Conservation (phyloP, 805 yeast genomes). For the Brettanomyces nanus region DNA sequence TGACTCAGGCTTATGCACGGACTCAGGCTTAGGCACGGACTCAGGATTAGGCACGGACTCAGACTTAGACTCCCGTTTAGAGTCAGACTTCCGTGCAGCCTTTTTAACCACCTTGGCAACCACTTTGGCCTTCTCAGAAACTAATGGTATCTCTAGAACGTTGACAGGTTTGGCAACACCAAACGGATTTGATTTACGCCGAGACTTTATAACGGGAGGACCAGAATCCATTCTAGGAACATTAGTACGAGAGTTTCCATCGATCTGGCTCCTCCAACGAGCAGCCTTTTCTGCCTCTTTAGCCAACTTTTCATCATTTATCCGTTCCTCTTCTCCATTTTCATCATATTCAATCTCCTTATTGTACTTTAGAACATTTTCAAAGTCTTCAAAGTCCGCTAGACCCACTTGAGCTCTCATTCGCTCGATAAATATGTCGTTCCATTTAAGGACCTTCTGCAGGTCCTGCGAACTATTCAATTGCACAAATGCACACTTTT, state of each 20-base stretch:
- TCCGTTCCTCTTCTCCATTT: conserved; percentile 2
- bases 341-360: conserved; percentile 21
- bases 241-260: background rate
- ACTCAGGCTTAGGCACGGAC: background rate
- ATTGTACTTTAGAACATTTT: conserved; percentile 25
- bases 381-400: conserved; percentile 33
- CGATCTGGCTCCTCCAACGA: background rate
- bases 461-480: conserved; percentile 42
- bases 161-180: conserved; percentile 70
- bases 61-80: background rate
- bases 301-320: conserved; percentile 3
- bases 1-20: background rate
- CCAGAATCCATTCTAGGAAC: conserved; percentile 34
- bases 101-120: conserved; percentile 4
- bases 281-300: background rate
- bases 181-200: conserved; percentile 54
- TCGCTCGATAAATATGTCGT: conserved; percentile 38
- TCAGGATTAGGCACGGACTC: background rate
- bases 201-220: conserved; percentile 58
- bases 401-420: conserved; percentile 25
- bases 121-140: conserved; percentile 9
- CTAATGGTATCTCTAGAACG: conserved; percentile 9
- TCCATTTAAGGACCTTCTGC: conserved; percentile 54
- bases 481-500: conserved; percentile 60
- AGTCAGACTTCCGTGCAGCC: background rate